These are phyloP conservation scores for Komagataella pseudopastoris DNA, from an alignment of 805 yeast species.

Conservation along the genomic window DNA sequence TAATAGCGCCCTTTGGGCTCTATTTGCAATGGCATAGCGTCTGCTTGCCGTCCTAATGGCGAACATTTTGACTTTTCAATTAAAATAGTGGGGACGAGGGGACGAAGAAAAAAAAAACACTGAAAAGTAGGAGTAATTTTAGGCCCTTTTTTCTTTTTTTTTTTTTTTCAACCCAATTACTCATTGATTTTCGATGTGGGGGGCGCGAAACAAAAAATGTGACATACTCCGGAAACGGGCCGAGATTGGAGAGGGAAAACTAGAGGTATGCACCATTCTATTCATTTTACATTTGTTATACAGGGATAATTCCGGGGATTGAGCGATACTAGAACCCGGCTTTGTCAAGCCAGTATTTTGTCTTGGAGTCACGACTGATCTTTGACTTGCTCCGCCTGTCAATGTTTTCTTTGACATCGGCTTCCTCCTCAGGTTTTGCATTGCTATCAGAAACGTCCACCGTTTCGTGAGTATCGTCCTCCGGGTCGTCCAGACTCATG, in stretches of 20 bases:
- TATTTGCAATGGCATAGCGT: background rate
- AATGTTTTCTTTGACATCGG: background rate
- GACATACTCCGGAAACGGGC: background rate
- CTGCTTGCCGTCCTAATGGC: background rate
- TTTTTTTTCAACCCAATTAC: background rate
- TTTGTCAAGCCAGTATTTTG: background rate
- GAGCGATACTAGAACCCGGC: background rate
- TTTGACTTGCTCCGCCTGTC: background rate
- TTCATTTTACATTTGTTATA: background rate
- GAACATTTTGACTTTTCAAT: background rate
- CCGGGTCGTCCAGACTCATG: background rate
- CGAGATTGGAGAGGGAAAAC: background rate
- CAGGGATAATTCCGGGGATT: background rate
- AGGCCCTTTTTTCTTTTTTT: background rate
- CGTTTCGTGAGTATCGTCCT: background rate
- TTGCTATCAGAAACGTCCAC: background rate
- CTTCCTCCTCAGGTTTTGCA: background rate
- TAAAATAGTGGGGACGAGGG: background rate
- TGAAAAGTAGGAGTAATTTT: background rate
- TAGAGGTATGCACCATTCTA: background rate
- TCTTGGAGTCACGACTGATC: background rate
- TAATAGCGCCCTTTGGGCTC: background rate
- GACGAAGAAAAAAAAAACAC: background rate
- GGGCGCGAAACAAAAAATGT: background rate
- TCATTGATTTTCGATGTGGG: background rate